Percentiles rank a stretch among this genome's conserved stretches.
phyloP scores from a whole-genome alignment of 2,329 filamentous ascomycete genomes.

The Coleophoma crateriformis region DNA sequence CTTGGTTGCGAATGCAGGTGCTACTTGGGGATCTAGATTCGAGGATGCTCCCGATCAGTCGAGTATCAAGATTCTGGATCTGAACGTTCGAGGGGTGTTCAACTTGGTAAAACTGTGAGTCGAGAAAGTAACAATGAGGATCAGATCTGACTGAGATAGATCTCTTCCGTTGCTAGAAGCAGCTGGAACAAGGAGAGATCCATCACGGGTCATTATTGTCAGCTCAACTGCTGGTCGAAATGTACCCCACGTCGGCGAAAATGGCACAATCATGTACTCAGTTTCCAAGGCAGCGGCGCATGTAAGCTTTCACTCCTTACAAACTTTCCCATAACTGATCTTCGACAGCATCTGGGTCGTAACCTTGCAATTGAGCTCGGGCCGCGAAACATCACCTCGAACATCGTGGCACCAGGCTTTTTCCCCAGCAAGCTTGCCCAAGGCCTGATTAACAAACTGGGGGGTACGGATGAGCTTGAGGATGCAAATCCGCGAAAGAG shows the following conservation, averaged over 20 bases:
- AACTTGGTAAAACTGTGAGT: slow-evolving; percentile 56
- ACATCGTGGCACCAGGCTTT: slow-evolving; percentile 63
- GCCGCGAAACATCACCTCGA: slow-evolving; percentile 58
- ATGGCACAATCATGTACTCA: slow-evolving; percentile 61
- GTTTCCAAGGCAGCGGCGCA: slow-evolving; percentile 62
- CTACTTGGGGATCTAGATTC: slow-evolving; percentile 64
- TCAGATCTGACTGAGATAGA: slow-evolving; percentile 11
- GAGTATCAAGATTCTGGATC: slow-evolving; percentile 63
- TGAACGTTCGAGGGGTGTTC: slow-evolving; percentile 69
- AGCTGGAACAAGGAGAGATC: slow-evolving; percentile 42
- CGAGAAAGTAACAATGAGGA: too few species aligned
- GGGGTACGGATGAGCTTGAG: slow-evolving; percentile 47
- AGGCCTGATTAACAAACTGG: slow-evolving; percentile 55
- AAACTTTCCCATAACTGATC: slow-evolving; percentile 12
- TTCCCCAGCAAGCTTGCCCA: slow-evolving; percentile 65
- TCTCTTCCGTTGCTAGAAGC: slow-evolving; percentile 42
- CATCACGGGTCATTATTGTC: slow-evolving; percentile 60
- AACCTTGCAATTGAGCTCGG: slow-evolving; percentile 68
- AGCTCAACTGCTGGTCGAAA: slow-evolving; percentile 61
- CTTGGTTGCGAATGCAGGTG: slow-evolving; percentile 66
- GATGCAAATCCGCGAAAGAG: slow-evolving; percentile 47
- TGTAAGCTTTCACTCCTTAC: slow-evolving; percentile 15
- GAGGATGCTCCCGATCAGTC: slow-evolving; percentile 54
- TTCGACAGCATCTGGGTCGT: slow-evolving; percentile 50
- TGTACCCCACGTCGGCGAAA: slow-evolving; percentile 51